Evolutionary conservation across 495 filamentous ascomycete genomes (phyloP).

Genomic region (Xylaria sp.): DNA sequence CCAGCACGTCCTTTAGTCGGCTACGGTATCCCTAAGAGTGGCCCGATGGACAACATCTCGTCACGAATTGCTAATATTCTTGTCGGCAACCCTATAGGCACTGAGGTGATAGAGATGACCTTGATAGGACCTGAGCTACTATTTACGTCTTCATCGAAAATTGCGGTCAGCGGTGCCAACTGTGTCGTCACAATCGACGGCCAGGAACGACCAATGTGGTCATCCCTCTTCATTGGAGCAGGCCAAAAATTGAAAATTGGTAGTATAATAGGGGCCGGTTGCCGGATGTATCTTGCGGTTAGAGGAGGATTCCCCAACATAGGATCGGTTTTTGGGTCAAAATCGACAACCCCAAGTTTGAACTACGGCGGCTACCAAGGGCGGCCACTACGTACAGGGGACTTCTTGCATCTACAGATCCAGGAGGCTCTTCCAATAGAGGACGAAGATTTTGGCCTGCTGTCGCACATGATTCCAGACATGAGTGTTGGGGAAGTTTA

Average conservation of each 20-base stretch:
- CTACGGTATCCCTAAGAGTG: conserved; percentile 57
- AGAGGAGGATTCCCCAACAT: conserved; percentile 63
- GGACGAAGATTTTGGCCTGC: conserved; percentile 21
- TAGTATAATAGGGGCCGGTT: conserved; percentile 55
- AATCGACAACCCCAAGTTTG: conserved; percentile 62
- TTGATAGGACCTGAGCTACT: conserved; percentile 63
- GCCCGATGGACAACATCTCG: conserved; percentile 64
- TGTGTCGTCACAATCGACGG: conserved; percentile 58
- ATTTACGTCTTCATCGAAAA: conserved; percentile 59
- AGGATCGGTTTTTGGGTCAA: conserved; percentile 64
- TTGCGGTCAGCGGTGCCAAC: conserved; percentile 58
- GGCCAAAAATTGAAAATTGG: conserved; percentile 64
- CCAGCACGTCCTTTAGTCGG: conserved; percentile 62
- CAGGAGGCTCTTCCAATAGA: conserved; percentile 24
- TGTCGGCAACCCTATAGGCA: conserved; percentile 59
- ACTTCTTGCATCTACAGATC: conserved; percentile 50
- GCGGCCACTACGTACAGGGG: conserved; percentile 58
- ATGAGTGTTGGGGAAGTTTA: conserved; percentile 53
- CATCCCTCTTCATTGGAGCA: conserved; percentile 53
- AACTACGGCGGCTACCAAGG: conserved; percentile 67
- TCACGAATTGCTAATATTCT: conserved; percentile 63
- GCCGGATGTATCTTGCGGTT: conserved; percentile 65
- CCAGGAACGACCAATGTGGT: conserved; percentile 59
- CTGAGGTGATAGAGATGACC: conserved; percentile 66
- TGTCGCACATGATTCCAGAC: conserved; percentile 34